Evolutionary conservation across 108 stramenopile species (phyloP), one percentile per base, ranked within the genome.

Genomic region (Bacterosira constricta): DNA sequence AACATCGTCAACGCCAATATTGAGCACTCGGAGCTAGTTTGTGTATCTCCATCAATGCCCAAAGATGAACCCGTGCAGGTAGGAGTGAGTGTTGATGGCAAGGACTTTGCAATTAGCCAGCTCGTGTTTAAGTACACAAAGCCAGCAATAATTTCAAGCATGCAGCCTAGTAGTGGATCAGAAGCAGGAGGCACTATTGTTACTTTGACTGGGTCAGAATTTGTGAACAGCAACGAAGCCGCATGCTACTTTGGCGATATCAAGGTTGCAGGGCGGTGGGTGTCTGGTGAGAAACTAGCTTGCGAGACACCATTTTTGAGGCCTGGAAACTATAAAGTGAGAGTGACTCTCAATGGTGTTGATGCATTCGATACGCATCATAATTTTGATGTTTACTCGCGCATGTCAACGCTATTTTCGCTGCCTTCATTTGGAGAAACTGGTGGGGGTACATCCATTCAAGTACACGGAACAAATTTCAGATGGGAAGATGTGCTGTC

Each of bases 401-500:
- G 44, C 35, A 78, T 78, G 62, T 70, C 68, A 6, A 61, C 77
- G 21, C 15, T 59, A n/a, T 58, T 52, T 12, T 54, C 69, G 17
- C 18, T 38, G 1, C 77, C 77, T 15, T 47, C 63, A 3, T 78
- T 78, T 65, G 77, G 69, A 49, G 53, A 20, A 11, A 45, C 32
- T 1, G 42, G 3, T 61, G 77, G 77, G 7, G 77, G 69, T 17
- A 54, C 63, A 25, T 21, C 34, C 3, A 50, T 78, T 18, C 30
- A 47, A 15, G 46, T 78, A 0, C 65, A 63, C 65, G 77, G 77
- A 4, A 78, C 77, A 2, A 78, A 78, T 41, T 78, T 70, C 46
- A 32, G 54, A 38, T 17, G 47, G 29, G 68, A 64, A 8, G 73
- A 75, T 27, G 31, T 11, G 27, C 30, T 75, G 9, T 39, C 20